Evolutionary conservation across 2,329 filamentous ascomycete species (phyloP).

Genomic region (Blumeria graminis): DNA sequence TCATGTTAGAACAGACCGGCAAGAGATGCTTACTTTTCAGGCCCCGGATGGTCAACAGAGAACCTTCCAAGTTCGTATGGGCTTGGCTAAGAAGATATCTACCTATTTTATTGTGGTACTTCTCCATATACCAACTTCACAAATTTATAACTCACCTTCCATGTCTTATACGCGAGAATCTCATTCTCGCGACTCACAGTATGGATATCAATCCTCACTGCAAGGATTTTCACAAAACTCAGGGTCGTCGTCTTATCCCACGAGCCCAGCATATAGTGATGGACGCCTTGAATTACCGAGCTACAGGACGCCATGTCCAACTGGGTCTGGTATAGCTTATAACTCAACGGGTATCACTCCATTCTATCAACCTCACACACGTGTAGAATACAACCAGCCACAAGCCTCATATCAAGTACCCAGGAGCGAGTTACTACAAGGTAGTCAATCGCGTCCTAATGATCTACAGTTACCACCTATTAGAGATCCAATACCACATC

Average conservation of each 20-base stretch:
- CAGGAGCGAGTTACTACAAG: constrained; percentile 23
- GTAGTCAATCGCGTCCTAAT: constrained; percentile 13
- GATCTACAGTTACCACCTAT: constrained; percentile 20
- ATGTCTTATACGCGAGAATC: constrained; percentile 12
- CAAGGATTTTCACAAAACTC: constrained; percentile 9
- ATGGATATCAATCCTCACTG: constrained; percentile 11
- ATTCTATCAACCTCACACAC: constrained; percentile 23
- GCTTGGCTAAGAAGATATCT: constrained; percentile 33
- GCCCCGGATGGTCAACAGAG: constrained; percentile 26
- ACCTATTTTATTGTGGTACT: constrained; percentile 35
- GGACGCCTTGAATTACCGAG: constrained; percentile 10
- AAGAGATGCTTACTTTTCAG: constrained; percentile 30
- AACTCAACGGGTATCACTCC: constrained; percentile 17
- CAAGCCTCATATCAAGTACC: constrained; percentile 25
- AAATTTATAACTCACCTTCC: constrained; percentile 9
- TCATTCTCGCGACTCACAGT: constrained; percentile 12
- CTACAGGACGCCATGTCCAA: constrained; percentile 10
- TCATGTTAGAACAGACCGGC: constrained; percentile 26
- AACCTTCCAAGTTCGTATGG: constrained; percentile 25
- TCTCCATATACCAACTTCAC: constrained; percentile 9
- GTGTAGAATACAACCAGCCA: constrained; percentile 19
- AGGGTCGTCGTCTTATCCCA: constrained; percentile 8
- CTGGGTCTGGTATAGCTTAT: constrained; percentile 13
- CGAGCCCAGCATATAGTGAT: constrained; percentile 8
- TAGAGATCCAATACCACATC: constrained; percentile 15